Evolutionary conservation across 1,139 yeast species (phyloP), one percentile per base, ranked within the genome.

Genomic region (Scheffersomyces parashehatae): DNA sequence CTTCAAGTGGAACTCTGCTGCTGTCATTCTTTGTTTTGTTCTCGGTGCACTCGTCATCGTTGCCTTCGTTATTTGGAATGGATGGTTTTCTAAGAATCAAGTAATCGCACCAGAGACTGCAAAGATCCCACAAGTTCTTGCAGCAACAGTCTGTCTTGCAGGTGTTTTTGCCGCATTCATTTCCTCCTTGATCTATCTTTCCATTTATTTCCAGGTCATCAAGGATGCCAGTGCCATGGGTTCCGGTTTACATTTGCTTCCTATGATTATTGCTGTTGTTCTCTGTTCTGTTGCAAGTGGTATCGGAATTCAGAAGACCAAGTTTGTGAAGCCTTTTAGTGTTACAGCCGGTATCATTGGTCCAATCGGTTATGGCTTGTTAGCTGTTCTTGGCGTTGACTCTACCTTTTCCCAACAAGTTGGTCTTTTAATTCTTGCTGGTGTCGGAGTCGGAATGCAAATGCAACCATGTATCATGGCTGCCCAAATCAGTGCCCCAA

Each of bases 1-100:
- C 26, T 68, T 60, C 46, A 54, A 66, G 0, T 80, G 85, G 85
- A 60, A 66, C 15, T 79, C 85, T 1, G 81, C 79, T 5, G 71
- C 81, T 2, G 81, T 81, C 1, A 79, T 84, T 28, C 57, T 67
- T 32, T 72, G 78, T 54, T 79, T 84, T 51, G 70, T 75, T 4
- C 53, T 83, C 29, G 86, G 88, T 14, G 82, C 81, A 0, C 39
- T 74, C 0, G 36, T 74, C 8, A 31, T 68, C 1, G 55, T 75
- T 13, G 53, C 53, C 0, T 82, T 81, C 49, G 43, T 63, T 29
- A 50, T 71, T 24, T 83, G 79, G 71, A 80, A 81, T 53, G 80
- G 79, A 53, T 48, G 45, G 15, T 60, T 62, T 43, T 71, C 83
- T 1, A 63, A 62, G 29, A 54, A 68, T 37, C 85, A 84, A 5